Conservation (phyloP, 176 grass and related monocot species). For the Oryza nivara region DNA sequence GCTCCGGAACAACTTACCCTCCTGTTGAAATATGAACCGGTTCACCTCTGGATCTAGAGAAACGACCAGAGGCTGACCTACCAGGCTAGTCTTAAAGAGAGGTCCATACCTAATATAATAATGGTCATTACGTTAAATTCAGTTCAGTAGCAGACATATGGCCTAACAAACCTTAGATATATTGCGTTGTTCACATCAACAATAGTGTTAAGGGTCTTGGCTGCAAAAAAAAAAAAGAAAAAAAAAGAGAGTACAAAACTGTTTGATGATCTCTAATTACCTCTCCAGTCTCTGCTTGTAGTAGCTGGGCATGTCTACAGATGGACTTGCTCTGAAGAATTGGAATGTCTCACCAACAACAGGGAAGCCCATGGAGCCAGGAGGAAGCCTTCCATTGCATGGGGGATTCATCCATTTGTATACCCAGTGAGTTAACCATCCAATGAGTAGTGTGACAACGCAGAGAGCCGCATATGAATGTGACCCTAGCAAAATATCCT, state of each 20-base stretch:
- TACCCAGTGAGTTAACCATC: background rate
- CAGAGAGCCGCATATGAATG: background rate
- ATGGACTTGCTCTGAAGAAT: slow-evolving; percentile 20
- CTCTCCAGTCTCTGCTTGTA: background rate
- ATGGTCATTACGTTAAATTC: no score
- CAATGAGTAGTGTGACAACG: background rate
- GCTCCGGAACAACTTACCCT: slow-evolving; percentile 26
- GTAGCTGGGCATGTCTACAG: background rate
- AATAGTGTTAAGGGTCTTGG: no score
- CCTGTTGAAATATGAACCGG: slow-evolving; percentile 36
- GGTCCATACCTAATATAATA: background rate
- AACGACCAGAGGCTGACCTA: background rate
- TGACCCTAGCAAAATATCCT: background rate
- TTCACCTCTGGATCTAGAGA: slow-evolving; percentile 31
- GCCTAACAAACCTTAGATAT: no score
- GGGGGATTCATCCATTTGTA: slow-evolving; percentile 36
- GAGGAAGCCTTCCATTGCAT: slow-evolving; percentile 32
- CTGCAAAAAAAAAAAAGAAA: no score
- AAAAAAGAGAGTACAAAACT: no score
- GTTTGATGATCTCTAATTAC: background rate
- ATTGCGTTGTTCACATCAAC: background rate
- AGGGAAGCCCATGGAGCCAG: slow-evolving; percentile 41
- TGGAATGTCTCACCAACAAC: slow-evolving; percentile 40
- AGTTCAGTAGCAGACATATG: no score
- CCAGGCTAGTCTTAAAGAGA: slow-evolving; percentile 22